Base-by-base conservation (phyloP, 495 filamentous ascomycete species). In the Xylaria grammica region DNA sequence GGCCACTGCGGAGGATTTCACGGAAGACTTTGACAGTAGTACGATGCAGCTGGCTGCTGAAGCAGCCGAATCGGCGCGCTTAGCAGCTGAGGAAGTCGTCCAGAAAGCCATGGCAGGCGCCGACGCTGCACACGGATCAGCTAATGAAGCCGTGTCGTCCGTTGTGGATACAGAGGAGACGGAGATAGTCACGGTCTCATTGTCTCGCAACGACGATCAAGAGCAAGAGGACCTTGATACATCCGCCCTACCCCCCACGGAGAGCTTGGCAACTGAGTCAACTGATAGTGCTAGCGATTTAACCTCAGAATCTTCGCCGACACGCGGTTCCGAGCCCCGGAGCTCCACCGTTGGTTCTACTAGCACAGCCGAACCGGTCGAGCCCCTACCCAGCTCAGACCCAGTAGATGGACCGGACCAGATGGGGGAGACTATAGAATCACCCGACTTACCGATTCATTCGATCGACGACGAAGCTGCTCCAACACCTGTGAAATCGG, bases 1-100 rank as follows among this genome's bases (percentile, higher is more conserved):
- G 78, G 83, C 97, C 50, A 81, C 85, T 24, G 87, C 93, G 44
- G 76, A 83, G 27, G 96, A 97, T 69, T 79, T 85, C 2, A 88
- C 85, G 15, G 85, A 94, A 46, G 88, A 96, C 70, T 98, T 97
- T 60, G 81, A 82, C 49, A 79, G 78, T 55, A 77, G 77, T 10
- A 68, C 72, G 27, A 74, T 78, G 66, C 77, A 78, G 48, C 57
- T 74, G 32, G 80, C 81, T 15, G 80, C 79, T 26, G 77, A 83
- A 51, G 72, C 72, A 4, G 77, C 67, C 10, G 72, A 77, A 60
- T 50, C 61, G 15, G 67, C 50, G 4, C 65, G 66, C 1, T 62
- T 69, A 6, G 67, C 66, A 27, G 44, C 63, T 13, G 70, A 65
- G n/a, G 34, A 66, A 3, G 60, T 58, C 0, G 57, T 49, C 3